Percentiles rank a stretch among this genome's conserved stretches.
Conservation (phyloP, 306 rosid genomes). For the Lathyrus tuberosus region DNA sequence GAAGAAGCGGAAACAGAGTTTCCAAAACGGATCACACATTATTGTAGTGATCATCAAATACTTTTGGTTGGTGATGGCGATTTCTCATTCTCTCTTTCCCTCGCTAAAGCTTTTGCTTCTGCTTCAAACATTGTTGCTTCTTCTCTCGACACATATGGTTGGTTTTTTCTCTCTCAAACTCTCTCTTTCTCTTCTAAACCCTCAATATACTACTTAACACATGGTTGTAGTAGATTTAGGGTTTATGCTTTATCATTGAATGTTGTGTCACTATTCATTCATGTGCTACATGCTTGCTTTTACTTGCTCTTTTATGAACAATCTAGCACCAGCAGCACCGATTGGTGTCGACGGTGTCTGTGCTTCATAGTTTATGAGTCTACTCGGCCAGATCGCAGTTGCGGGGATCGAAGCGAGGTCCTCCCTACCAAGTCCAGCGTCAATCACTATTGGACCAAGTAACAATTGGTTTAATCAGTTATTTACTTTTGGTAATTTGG, state of each 20-base stretch:
- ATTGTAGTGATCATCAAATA: conserved; percentile 54
- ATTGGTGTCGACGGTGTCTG: background rate
- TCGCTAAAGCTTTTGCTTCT: conserved; percentile 53
- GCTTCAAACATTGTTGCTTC: conserved; percentile 53
- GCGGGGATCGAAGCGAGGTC: too few relatives aligned
- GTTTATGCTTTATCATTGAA: too few relatives aligned
- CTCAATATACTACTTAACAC: background rate
- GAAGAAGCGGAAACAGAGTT: background rate
- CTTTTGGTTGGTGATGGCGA: conserved; percentile 67
- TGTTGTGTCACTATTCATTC: too few relatives aligned
- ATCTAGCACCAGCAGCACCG: too few relatives aligned
- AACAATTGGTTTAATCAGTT: too few relatives aligned
- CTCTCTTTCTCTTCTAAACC: background rate
- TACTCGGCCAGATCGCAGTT: too few relatives aligned
- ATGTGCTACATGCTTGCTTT: too few relatives aligned
- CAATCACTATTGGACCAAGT: too few relatives aligned
- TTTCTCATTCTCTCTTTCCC: conserved; percentile 55
- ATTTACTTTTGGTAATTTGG: background rate
- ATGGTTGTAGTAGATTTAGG: too few relatives aligned
- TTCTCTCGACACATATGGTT: conserved; percentile 50
- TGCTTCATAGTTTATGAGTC: background rate
- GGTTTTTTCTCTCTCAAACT: too few relatives aligned
- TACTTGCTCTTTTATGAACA: too few relatives aligned
- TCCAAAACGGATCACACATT: conserved; percentile 47
- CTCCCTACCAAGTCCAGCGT: too few relatives aligned